phyloP scores from a whole-genome alignment of 305 asterid species.

The Rubia occidens region DNA sequence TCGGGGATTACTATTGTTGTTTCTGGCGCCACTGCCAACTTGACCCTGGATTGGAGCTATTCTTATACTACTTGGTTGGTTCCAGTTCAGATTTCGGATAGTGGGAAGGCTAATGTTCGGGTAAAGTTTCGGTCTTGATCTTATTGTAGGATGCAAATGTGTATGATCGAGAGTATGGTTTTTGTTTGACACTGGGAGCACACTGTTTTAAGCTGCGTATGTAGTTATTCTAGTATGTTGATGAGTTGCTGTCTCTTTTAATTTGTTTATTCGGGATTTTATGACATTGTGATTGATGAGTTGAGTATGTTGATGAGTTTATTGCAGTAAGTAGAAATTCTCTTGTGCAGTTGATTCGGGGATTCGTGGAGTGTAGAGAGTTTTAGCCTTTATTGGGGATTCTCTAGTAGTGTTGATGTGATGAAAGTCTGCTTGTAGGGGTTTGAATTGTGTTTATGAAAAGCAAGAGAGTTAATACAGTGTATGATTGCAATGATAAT shows the following conservation, averaged over 20 bases:
- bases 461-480: not conserved
- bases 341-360: not conserved
- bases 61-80: slow-evolving; percentile 52
- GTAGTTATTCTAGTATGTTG: too few species aligned
- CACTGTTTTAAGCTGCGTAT: not conserved
- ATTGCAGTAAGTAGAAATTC: not conserved
- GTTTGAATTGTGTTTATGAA: not conserved
- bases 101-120: slow-evolving; percentile 68
- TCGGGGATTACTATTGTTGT: slow-evolving; percentile 50
- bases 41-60: slow-evolving; percentile 76
- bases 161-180: not conserved
- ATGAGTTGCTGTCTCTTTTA: too few species aligned
- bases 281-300: too few species aligned
- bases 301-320: too few species aligned
- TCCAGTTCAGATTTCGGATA: slow-evolving; percentile 52
- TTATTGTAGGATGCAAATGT: not conserved
- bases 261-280: too few species aligned
- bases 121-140: slow-evolving; percentile 25
- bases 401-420: not conserved
- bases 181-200: not conserved
- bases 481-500: not conserved
- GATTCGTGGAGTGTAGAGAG: not conserved
- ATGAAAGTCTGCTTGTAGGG: not conserved
- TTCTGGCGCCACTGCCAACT: slow-evolving; percentile 70
- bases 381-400: too few species aligned